Evolutionary conservation across 768 basidiomycete species (phyloP), one percentile per base, ranked within the genome.

Genomic region (Amanita inopinata): DNA sequence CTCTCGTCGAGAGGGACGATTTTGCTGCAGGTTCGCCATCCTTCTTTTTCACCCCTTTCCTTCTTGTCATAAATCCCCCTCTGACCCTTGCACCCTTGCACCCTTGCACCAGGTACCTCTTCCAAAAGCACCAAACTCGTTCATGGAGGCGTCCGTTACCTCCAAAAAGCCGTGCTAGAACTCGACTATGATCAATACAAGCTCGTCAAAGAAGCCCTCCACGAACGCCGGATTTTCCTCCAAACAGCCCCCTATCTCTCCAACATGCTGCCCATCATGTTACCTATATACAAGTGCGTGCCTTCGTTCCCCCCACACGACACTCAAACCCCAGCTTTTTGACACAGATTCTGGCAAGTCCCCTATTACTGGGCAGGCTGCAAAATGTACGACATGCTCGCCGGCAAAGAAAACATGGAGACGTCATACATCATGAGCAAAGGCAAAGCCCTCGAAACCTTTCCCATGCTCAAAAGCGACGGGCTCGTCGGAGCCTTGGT

Each of bases 61-160:
- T 35, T 41, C 3, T 33, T 34, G 18, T 37, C 43, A 4, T 24
- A 40, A 10, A 39, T 11, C n/a, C 9, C 46, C 25, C 8, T 28
- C 27, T 28, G 27, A 28, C 7, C 7, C 19, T 35, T 35, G 33
- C 17, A 35, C 17, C 6, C n/a, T 35, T 35, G 33, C 12, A 14
- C 6, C 7, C 7, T 14, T 15, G 6, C 8, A 12, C 17, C 53
- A 89, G 90, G 93, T 12, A 96, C 94, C 0, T 94, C 90, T 0
- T 94, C 90, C 4, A 98, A 98, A 57, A 92, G 90, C 5, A 98
- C 96, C 1, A 98, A 99, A 60, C 81, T 99, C 40, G 94, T 99
- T 0, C 96, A 99, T 63, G 94, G 94, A 11, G 94, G 94, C 28
- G 94, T 98, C 2, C 79, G 94, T 1, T 99, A 99, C 61, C 76